Base-by-base conservation (phyloP, 2,329 filamentous ascomycete species). In the Aureobasidium musti region DNA sequence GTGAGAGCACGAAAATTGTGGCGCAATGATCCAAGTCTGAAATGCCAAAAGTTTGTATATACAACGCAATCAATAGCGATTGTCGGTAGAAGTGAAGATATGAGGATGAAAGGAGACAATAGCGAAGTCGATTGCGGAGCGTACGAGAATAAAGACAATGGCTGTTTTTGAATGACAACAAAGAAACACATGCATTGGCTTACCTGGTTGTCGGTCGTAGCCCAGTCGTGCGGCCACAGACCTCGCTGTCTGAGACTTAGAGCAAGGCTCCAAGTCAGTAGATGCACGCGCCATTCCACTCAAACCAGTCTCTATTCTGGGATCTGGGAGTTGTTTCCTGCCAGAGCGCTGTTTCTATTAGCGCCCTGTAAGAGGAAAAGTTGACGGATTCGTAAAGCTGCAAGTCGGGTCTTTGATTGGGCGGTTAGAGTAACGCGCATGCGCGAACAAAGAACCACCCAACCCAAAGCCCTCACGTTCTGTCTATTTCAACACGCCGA, bases 291-390 rank as follows among this genome's bases (percentile, higher is more conserved):
- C 68, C 73, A 77, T 75, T 23, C 74, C 77, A 76, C 72, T 75
- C 74, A 74, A 72, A 71, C 77, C 76, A 75, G 76, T 75, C 79
- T 79, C 77, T 77, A 77, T 76, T 75, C 70, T 75, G 74, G 75
- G 75, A 75, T 70, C 71, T 73, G 73, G 30, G 72, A 72, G 71
- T 72, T 76, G 74, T 72, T 74, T 71, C 33, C 71, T 73, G 72
- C 70, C 68, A 71, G 72, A 69, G 69, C 72, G 73, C 69, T 64
- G 60, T 64, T 73, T 71, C 73, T 72, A 72, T 77, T 76, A 69
- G 69, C 69, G 69, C 69, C 68, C 65, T 52, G n/a, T 54, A 53
- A 50, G 35, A 45, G 49, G 26, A 53, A 35, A 53, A 43, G 64
- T 52, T 43, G 64, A 66, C 54, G 64, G 45, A 49, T 57, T 37